Percentiles rank a stretch among this genome's conserved stretches.
Conservation (phyloP, 2,329 filamentous ascomycete genomes). For the Drechslerella stenobrocha region DNA sequence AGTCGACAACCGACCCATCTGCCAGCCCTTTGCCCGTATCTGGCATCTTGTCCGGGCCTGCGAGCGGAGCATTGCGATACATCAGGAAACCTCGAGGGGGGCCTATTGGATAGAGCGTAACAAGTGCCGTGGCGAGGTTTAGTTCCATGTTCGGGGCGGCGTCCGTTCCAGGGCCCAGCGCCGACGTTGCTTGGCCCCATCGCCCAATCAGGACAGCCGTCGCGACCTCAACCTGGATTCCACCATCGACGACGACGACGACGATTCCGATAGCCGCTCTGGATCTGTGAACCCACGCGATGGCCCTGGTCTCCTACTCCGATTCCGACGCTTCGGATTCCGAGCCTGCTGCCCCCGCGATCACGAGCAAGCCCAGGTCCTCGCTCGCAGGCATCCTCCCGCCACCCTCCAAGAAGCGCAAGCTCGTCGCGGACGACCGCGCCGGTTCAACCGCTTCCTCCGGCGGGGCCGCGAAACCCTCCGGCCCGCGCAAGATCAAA, state of each 20-base stretch:
- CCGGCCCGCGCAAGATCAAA: constrained; percentile 51
- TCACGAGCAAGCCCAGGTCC: constrained; percentile 31
- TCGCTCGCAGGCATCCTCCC: constrained; percentile 38
- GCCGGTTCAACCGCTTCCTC: constrained; percentile 11
- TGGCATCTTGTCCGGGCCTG: constrained; percentile 20
- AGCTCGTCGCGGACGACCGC: constrained; percentile 39
- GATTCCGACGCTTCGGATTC: constrained; percentile 44
- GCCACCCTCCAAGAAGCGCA: constrained; percentile 48
- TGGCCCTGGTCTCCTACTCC: constrained; percentile 47
- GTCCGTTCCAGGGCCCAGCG: background rate
- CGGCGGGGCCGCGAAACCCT: background rate
- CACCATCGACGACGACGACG: background rate
- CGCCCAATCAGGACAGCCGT: background rate
- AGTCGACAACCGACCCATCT: background rate
- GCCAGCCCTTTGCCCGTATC: constrained; percentile 18
- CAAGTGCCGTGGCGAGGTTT: too few relatives aligned
- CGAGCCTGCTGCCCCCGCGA: constrained; percentile 27
- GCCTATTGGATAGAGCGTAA: background rate
- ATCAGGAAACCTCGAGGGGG: constrained; percentile 4
- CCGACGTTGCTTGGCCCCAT: constrained; percentile 5
- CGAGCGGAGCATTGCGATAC: background rate
- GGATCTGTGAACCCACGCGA: constrained; percentile 4
- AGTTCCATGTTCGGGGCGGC: background rate
- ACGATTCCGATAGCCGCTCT: background rate
- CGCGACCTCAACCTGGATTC: too few relatives aligned